Evolutionary conservation across 805 yeast genomes (phyloP).

Genomic region (Sugiyamaella boreocaroliniensis): DNA sequence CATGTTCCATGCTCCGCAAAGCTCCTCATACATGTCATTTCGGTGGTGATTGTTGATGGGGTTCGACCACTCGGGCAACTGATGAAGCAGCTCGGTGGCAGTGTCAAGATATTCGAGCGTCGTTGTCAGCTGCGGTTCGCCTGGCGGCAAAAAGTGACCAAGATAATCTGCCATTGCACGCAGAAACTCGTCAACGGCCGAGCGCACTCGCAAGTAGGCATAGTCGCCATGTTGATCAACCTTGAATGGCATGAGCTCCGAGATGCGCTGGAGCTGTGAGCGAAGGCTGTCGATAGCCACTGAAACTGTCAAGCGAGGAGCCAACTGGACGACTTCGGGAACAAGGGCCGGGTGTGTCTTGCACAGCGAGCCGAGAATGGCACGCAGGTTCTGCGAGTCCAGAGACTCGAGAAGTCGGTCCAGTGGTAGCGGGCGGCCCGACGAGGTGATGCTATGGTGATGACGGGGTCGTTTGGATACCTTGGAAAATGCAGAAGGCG

Average conservation of each 20-base stretch:
- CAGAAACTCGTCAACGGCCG: constrained; percentile 60
- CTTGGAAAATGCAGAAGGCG: constrained; percentile 1
- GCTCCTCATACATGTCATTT: constrained; percentile 52
- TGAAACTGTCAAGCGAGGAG: constrained; percentile 53
- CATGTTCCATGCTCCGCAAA: constrained; percentile 51
- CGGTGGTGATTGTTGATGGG: constrained; percentile 37
- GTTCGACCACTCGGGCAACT: constrained; percentile 59
- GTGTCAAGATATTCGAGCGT: constrained; percentile 58
- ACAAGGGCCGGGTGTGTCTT: constrained; percentile 56
- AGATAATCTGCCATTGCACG: constrained; percentile 69
- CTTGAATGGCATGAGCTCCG: constrained; percentile 59
- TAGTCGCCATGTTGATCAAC: constrained; percentile 70
- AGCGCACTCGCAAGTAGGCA: constrained; percentile 66
- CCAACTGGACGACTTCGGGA: constrained; percentile 40
- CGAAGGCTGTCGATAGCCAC: constrained; percentile 47
- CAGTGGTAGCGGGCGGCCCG: constrained; percentile 53
- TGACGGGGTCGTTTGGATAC: constrained; percentile 7
- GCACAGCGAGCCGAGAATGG: constrained; percentile 47
- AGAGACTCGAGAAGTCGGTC: constrained; percentile 61
- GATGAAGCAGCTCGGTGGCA: constrained; percentile 53
- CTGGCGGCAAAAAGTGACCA: constrained; percentile 64
- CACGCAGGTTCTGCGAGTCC: constrained; percentile 49
- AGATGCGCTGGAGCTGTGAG: constrained; percentile 39
- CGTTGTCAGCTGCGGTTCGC: constrained; percentile 46
- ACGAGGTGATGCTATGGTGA: constrained; percentile 23